These are phyloP conservation scores for Phlyctochytrium arcticum DNA, from an alignment of 192 early-diverging fungal species.

Conservation along the genomic window DNA sequence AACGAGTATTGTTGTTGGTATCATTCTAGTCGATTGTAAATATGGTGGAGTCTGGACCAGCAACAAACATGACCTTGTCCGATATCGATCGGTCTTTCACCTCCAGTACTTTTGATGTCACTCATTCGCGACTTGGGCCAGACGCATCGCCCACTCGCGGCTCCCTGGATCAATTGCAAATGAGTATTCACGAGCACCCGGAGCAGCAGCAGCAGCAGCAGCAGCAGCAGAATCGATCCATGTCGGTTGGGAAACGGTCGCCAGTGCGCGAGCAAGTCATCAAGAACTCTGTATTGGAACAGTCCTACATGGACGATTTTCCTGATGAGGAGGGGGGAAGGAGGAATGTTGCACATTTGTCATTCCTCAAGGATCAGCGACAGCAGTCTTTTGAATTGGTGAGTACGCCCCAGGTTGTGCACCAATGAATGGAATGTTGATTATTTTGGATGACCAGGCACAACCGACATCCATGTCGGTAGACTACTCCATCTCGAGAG, in stretches of 20 bases:
- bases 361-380: constrained; percentile 20
- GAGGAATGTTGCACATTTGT: not conserved
- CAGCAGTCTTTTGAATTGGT: constrained; percentile 30
- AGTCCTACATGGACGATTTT: not conserved
- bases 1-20: no score
- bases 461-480: no score
- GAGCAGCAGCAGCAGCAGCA: not conserved
- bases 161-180: not conserved
- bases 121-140: not conserved
- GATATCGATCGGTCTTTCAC: constrained; percentile 29
- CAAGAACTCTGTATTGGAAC: not conserved
- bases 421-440: no score
- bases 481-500: no score
- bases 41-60: constrained; percentile 39
- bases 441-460: no score
- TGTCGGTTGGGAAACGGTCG: no score
- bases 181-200: not conserved
- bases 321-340: no score
- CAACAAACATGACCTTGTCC: constrained; percentile 1
- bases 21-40: constrained; percentile 32
- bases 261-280: no score
- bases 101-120: not conserved
- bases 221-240: not conserved
- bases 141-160: not conserved
- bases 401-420: no score